Evolutionary conservation across 495 filamentous ascomycete genomes (phyloP).

Genomic region (Diplogelasinospora grovesii): DNA sequence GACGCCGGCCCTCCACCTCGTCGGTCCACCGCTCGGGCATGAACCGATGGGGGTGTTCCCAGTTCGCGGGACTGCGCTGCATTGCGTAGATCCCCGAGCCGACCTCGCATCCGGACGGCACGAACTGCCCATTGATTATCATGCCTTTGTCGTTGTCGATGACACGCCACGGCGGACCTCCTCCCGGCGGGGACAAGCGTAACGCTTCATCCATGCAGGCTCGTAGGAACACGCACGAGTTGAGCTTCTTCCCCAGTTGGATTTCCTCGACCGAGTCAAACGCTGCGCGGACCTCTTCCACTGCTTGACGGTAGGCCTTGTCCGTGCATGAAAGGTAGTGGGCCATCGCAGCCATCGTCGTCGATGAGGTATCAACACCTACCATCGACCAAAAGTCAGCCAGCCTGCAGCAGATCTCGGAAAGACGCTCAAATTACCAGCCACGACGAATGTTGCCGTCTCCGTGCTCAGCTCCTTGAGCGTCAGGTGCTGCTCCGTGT

Average conservation of each 20-base stretch:
- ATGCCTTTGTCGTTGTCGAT: neutral
- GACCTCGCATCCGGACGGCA: no score
- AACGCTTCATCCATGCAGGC: neutral
- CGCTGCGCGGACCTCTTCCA: neutral
- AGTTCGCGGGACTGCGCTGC: no score
- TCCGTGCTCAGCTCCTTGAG: neutral
- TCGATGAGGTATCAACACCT: neutral
- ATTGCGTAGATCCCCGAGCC: no score
- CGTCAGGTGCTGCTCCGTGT: neutral
- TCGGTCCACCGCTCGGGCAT: neutral
- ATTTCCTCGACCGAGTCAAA: neutral
- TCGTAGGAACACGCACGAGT: neutral
- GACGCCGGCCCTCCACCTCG: neutral
- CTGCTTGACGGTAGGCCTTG: neutral
- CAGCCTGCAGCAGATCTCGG: no score
- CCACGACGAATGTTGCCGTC: neutral
- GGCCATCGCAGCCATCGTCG: neutral
- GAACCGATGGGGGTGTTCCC: no score
- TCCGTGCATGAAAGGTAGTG: neutral
- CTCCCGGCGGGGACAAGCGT: neutral
- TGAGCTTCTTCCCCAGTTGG: neutral
- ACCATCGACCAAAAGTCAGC: no score
- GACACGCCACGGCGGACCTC: neutral
- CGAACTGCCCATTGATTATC: neutral
- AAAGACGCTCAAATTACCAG: no score